Conservation (phyloP, 495 filamentous ascomycete species). For the Penicillium waksmanii region DNA sequence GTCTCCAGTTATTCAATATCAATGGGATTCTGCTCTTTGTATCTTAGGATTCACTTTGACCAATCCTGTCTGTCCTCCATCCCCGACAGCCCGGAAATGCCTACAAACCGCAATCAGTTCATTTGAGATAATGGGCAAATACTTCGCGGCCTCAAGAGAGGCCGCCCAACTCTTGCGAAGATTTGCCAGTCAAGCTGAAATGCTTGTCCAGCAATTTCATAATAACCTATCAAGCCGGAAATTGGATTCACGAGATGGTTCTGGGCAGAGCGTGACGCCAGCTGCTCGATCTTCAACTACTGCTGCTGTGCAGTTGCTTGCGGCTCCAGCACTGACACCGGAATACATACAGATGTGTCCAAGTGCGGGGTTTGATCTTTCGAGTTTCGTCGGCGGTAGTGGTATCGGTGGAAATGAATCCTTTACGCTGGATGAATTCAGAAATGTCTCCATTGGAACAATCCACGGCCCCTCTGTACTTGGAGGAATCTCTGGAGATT, state of each 20-base stretch:
- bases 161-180: constrained; percentile 8
- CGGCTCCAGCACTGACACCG: constrained; percentile 14
- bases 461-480: background rate
- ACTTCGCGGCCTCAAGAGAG: background rate
- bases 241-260: background rate
- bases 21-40: constrained; percentile 55
- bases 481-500: background rate
- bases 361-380: background rate
- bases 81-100: constrained; percentile 35
- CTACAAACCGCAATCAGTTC: constrained; percentile 39
- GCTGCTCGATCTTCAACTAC: constrained; percentile 1
- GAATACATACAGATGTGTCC: constrained; percentile 10
- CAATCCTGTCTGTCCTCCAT: constrained; percentile 38
- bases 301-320: constrained; percentile 7
- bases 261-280: background rate
- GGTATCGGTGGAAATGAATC: background rate
- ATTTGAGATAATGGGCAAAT: constrained; percentile 35
- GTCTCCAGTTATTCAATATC: constrained; percentile 50
- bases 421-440: background rate
- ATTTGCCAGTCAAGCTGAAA: constrained; percentile 10
- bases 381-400: constrained; percentile 4
- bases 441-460: background rate
- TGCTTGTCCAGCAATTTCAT: constrained; percentile 13
- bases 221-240: constrained; percentile 3
- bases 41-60: constrained; percentile 52